A percentile compares a stretch with the other conserved stretches of the same genome.
Conservation (phyloP, 208 protist genomes). For the Angomonas ambiguus region DNA sequence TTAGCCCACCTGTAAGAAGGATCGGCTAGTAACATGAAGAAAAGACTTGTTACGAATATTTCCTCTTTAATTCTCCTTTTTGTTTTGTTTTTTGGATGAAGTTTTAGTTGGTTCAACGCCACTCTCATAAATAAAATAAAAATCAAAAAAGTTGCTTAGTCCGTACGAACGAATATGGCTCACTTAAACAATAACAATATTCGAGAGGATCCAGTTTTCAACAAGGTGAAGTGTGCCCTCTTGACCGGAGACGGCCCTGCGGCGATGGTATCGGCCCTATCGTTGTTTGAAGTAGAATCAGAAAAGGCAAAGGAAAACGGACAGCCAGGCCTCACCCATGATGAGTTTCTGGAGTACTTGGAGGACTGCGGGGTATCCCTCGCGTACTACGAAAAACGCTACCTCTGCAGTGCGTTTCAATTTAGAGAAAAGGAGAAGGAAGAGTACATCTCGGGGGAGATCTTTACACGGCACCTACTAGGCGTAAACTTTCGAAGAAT, state of each 20-base stretch:
- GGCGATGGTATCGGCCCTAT: slow-evolving; percentile 53
- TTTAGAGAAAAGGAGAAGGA: slow-evolving; percentile 36
- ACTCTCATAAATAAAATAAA: neutral
- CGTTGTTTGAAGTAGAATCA: slow-evolving; percentile 43
- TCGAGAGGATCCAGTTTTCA: slow-evolving; percentile 66
- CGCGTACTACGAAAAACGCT: slow-evolving; percentile 39
- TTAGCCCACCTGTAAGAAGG: no score
- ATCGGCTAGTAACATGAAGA: no score
- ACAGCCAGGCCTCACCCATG: slow-evolving; percentile 47
- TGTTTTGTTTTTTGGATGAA: slow-evolving; percentile 4
- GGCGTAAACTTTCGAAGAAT: slow-evolving; percentile 68
- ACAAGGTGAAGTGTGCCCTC: slow-evolving; percentile 64
- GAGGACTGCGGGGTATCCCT: slow-evolving; percentile 39
- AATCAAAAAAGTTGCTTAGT: neutral
- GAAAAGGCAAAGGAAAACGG: slow-evolving; percentile 25
- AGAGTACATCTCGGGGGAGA: slow-evolving; percentile 44
- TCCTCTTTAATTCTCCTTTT: slow-evolving; percentile 6
- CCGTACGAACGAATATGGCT: slow-evolving; percentile 11
- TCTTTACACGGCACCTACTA: slow-evolving; percentile 75
- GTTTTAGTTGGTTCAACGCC: neutral
- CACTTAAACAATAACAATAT: slow-evolving; percentile 61
- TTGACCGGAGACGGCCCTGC: slow-evolving; percentile 32
- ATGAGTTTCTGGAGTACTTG: slow-evolving; percentile 48
- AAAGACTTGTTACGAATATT: neutral
- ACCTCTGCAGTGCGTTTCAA: slow-evolving; percentile 67